Conservation (phyloP, 345 rosid species). For the Eucalyptus pumila region DNA sequence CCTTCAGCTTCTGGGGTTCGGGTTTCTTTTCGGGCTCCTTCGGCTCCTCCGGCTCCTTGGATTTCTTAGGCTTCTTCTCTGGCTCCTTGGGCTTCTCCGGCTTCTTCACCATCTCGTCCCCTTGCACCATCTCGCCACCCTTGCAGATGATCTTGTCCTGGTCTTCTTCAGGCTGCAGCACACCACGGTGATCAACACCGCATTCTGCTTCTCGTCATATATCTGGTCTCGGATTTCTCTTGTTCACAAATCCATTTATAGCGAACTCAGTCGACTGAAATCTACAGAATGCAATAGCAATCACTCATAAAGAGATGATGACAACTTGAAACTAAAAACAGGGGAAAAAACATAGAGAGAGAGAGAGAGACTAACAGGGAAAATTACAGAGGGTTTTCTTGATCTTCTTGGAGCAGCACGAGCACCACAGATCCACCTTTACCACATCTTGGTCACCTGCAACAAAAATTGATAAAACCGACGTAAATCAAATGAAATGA, state of each 20-base stretch:
- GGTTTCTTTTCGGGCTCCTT: background rate
- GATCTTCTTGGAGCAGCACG: constrained; percentile 53
- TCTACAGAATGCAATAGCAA: constrained; percentile 15
- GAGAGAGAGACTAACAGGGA: constrained; percentile 42
- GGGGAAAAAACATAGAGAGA: no score
- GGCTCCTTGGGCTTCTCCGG: constrained; percentile 13
- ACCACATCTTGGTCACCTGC: background rate
- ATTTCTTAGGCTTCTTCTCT: background rate
- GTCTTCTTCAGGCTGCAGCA: constrained; percentile 65
- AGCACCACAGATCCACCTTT: constrained; percentile 25
- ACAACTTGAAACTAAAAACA: background rate
- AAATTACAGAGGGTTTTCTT: constrained; percentile 51
- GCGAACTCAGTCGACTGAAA: background rate
- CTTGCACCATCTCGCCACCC: background rate
- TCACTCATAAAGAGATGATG: background rate
- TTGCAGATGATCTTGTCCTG: background rate
- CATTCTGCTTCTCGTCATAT: constrained; percentile 53
- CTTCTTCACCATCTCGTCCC: background rate
- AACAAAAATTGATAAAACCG: background rate
- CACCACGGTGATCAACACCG: constrained; percentile 50
- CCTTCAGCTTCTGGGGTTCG: constrained; percentile 2
- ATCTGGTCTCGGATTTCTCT: constrained; percentile 57
- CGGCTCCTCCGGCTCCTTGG: background rate
- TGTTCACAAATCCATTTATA: constrained; percentile 19
- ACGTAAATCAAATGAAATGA: no score